phyloP scores from a whole-genome alignment of 371 early-diverging fungal genomes.

The Mortierella sp. region DNA sequence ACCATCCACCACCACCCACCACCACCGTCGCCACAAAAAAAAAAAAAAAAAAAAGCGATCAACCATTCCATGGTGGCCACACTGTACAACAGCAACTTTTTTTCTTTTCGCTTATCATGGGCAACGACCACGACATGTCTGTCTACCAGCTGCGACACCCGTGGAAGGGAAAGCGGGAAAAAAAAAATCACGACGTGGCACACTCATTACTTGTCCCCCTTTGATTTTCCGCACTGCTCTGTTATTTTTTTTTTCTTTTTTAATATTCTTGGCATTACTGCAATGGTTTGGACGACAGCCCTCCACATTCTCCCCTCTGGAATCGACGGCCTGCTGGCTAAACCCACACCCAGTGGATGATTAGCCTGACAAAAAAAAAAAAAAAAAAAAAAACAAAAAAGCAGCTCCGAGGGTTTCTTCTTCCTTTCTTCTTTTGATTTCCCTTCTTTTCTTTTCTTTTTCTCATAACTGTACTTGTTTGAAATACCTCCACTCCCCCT shows the following conservation, averaged over 20 bases:
- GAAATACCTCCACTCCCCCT: background rate
- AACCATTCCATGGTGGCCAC: background rate
- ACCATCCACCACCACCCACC: background rate
- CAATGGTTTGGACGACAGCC: no score
- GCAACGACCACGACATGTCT: background rate
- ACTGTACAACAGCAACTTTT: constrained; percentile 1
- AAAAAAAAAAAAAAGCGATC: no score
- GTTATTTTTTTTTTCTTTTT: background rate
- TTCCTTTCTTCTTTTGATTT: background rate
- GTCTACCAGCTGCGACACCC: background rate
- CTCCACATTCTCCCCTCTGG: no score
- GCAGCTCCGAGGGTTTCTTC: background rate
- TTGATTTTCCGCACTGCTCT: background rate
- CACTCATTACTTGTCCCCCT: no score
- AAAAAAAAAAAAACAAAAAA: no score
- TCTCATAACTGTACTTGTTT: background rate
- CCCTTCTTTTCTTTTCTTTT: background rate
- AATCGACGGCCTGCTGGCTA: no score
- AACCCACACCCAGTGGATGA: no score
- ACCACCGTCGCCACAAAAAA: background rate
- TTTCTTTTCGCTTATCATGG: background rate
- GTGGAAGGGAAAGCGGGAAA: background rate
- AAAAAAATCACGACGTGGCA: no score
- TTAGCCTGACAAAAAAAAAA: no score
- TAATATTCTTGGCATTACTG: background rate